Percentiles rank a stretch among this genome's conserved stretches.
These are phyloP conservation scores for Mucor irregularis DNA, from an alignment of 371 early-diverging fungal species.

Conservation along the genomic window DNA sequence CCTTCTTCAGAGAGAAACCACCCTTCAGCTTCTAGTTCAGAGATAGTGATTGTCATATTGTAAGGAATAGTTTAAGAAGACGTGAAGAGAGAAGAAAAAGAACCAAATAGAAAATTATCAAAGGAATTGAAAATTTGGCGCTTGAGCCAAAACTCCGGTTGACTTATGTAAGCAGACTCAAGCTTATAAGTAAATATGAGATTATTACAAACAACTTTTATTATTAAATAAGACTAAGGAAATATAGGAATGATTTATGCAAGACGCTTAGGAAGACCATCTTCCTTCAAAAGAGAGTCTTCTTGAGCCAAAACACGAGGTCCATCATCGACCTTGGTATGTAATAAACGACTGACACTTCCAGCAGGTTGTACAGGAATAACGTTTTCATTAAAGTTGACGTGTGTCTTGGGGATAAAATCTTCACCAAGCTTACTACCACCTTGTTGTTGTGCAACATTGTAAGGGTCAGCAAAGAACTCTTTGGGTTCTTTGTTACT, in stretches of 20 bases:
- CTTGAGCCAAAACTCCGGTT: too few species aligned
- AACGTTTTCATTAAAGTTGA: conserved; percentile 54
- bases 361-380: conserved; percentile 70
- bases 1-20: conserved; percentile 35
- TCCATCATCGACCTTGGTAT: conserved; percentile 91
- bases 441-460: too few species aligned
- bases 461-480: conserved; percentile 69
- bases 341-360: conserved; percentile 84
- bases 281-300: conserved; percentile 62
- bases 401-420: conserved; percentile 46
- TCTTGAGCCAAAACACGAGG: conserved; percentile 73
- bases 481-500: conserved; percentile 31
- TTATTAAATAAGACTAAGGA: background rate
- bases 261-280: conserved; percentile 56
- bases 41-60: background rate
- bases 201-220: too few species aligned
- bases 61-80: background rate
- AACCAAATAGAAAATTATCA: background rate
- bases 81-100: background rate
- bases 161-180: too few species aligned
- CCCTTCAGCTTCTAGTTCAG: conserved; percentile 23
- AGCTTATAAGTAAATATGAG: too few species aligned
- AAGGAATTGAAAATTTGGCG: too few species aligned
- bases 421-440: conserved; percentile 35
- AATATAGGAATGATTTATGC: conserved; percentile 19